Evolutionary conservation across 1,284 basidiomycete species (phyloP).

Genomic region (Cerioporus squamosus): DNA sequence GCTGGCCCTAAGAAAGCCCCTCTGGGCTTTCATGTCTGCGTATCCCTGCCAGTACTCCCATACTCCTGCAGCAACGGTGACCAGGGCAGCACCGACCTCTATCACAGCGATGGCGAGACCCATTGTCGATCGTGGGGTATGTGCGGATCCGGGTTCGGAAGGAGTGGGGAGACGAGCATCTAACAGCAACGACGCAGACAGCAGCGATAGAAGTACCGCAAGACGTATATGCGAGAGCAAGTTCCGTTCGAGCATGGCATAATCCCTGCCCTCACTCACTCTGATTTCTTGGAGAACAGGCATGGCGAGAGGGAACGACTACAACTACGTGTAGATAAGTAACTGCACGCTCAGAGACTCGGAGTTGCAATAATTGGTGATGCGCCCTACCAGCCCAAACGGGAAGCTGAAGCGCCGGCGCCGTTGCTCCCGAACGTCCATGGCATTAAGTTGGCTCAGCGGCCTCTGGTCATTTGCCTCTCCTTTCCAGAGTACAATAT

Average conservation of each 20-base stretch:
- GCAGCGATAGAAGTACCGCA: constrained; percentile 61
- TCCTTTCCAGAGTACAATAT: too few species aligned
- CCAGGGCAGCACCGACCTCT: constrained; percentile 48
- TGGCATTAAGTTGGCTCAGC: too few species aligned
- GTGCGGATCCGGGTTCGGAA: constrained; percentile 26
- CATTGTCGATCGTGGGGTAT: constrained; percentile 25
- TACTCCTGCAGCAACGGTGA: constrained; percentile 56
- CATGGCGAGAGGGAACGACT: constrained; percentile 25
- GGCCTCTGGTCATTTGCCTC: too few species aligned
- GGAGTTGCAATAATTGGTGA: too few species aligned
- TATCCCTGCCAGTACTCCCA: constrained; percentile 69
- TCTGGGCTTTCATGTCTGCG: constrained; percentile 55
- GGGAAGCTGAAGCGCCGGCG: too few species aligned
- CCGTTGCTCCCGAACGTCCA: too few species aligned
- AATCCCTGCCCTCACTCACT: constrained; percentile 64
- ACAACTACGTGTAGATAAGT: too few species aligned
- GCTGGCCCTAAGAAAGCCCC: constrained; percentile 60
- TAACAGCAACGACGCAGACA: constrained; percentile 67
- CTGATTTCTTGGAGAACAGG: constrained; percentile 37
- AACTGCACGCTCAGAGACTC: too few species aligned
- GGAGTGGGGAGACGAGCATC: constrained; percentile 56
- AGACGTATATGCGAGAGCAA: constrained; percentile 69
- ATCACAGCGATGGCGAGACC: constrained; percentile 35
- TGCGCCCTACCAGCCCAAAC: too few species aligned
- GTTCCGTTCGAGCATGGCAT: constrained; percentile 77